These are phyloP conservation scores for Tricholoma saponaceum DNA, from an alignment of 768 basidiomycete genomes.

Conservation along the genomic window DNA sequence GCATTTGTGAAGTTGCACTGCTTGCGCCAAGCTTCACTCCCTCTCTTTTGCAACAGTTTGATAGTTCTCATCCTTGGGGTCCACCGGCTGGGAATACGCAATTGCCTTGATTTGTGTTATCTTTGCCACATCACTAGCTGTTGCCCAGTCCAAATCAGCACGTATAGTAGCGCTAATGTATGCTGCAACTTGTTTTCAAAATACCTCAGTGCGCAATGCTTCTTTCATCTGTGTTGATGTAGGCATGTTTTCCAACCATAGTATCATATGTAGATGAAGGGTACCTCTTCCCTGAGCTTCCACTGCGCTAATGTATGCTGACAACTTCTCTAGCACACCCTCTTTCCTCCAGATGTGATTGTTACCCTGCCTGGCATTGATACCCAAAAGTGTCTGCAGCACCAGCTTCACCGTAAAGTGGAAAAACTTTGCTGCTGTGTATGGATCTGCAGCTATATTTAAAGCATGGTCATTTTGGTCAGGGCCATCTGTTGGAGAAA, in stretches of 20 bases:
- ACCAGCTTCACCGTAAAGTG: conserved; percentile 27
- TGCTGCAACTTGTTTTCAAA: conserved; percentile 18
- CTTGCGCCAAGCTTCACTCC: conserved; percentile 19
- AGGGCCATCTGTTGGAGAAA: not conserved
- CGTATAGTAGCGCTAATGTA: conserved; percentile 29
- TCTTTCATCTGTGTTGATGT: conserved; percentile 12
- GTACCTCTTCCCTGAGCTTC: conserved; percentile 39
- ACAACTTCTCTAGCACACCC: conserved; percentile 23
- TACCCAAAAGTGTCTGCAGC: conserved; percentile 25
- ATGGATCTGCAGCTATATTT: conserved; percentile 36
- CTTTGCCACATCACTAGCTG: not conserved
- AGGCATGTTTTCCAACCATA: conserved; percentile 32
- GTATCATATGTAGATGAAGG: conserved; percentile 35
- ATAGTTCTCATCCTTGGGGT: conserved; percentile 14
- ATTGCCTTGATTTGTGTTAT: not conserved
- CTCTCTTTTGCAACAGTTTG: conserved; percentile 12
- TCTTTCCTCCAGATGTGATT: conserved; percentile 15
- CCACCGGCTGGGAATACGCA: conserved; percentile 4
- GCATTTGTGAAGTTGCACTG: conserved; percentile 32
- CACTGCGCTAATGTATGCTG: conserved; percentile 30
- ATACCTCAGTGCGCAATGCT: conserved; percentile 19
- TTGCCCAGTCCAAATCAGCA: conserved; percentile 21
- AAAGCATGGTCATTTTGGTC: not conserved
- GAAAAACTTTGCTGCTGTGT: conserved; percentile 38
- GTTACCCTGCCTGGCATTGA: conserved; percentile 11